Evolutionary conservation across 805 yeast genomes (phyloP).

Genomic region (Kuraishia cidri): DNA sequence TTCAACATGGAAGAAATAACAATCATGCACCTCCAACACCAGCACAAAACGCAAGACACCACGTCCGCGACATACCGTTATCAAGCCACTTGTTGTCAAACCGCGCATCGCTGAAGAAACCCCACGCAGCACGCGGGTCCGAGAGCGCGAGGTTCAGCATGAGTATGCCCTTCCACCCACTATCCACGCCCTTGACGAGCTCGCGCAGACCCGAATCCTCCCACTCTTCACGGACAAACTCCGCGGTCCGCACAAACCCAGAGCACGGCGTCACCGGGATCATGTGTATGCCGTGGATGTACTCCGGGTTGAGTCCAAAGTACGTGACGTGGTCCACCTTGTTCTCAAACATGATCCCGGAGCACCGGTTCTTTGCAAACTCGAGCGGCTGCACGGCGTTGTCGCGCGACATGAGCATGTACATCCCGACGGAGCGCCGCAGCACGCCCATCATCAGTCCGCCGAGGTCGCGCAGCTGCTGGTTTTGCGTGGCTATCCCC

Average conservation of each 20-base stretch:
- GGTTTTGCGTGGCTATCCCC: slow-evolving; percentile 44
- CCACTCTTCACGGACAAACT: slow-evolving; percentile 63
- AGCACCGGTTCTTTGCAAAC: slow-evolving; percentile 51
- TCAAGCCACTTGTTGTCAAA: slow-evolving; percentile 33
- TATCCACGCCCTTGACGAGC: slow-evolving; percentile 34
- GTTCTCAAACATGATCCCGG: slow-evolving; percentile 67
- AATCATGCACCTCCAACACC: slow-evolving; percentile 1
- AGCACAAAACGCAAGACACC: slow-evolving; percentile 75
- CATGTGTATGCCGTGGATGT: slow-evolving; percentile 69
- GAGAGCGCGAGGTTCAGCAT: slow-evolving; percentile 67
- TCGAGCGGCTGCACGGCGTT: slow-evolving; percentile 45
- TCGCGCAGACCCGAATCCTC: slow-evolving; percentile 31
- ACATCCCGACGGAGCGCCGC: slow-evolving; percentile 38
- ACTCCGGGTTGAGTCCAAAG: slow-evolving; percentile 58
- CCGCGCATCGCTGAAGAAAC: slow-evolving; percentile 34
- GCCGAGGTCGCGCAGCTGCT: slow-evolving; percentile 42
- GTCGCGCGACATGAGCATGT: slow-evolving; percentile 37
- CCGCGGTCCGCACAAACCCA: slow-evolving; percentile 46
- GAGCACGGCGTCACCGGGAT: slow-evolving; percentile 62
- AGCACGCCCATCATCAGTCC: slow-evolving; percentile 50
- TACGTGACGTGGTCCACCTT: slow-evolving; percentile 64
- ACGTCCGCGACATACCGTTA: slow-evolving; percentile 79
- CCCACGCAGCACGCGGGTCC: slow-evolving; percentile 57
- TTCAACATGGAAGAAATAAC: not conserved
- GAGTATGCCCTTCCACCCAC: slow-evolving; percentile 72